Base-by-base conservation (phyloP, 345 rosid species). In the Erucastrum elatum region DNA sequence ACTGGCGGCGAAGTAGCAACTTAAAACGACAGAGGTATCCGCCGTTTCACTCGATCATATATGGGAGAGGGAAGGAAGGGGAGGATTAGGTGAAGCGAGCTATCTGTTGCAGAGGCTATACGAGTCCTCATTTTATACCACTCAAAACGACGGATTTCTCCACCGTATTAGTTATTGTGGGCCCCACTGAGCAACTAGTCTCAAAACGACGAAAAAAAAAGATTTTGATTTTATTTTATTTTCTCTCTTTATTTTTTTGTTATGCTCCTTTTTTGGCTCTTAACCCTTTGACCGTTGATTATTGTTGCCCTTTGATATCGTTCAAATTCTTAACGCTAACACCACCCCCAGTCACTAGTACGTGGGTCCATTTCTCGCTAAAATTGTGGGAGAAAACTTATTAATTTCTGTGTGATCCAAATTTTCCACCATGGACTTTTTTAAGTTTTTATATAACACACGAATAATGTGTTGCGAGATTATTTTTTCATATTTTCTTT, bases 231-330 rank as follows among this genome's bases (percentile, higher is more conserved):
- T 15, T 21, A 21, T 21, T 21, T 0, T 33, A 44, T 39, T 5
- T 55, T 1, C 4, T 66, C 44, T 15, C 3, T 56, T 76, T 66
- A 12, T 46, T 44, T 44, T 46, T 4, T 41, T 41, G 4, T 41
- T 41, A 37, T 11, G 10, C 49, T 41, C 4, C 10, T 37, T 39
- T 41, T 10, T 41, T 66, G 29, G 6, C 68, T 74, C 82, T 74
- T 68, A 51, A 68, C n/a, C 44, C 64, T 71, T 80, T 80, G 82
- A 74, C 79, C 82, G 66, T 80, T 74, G 75, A 68, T 68, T 37
- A 78, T 17, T 70, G 6, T 73, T 72, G 69, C 13, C 68, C 44
- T 72, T 72, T 77, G 58, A 63, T 74, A 16, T 46, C 25, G 6
- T 60, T 76, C 30, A 68, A 53, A 16, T 16, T 15, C 26, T 15